These are phyloP conservation scores for Colletotrichum endophyticum DNA, from an alignment of 2,329 filamentous ascomycete species.

Conservation along the genomic window DNA sequence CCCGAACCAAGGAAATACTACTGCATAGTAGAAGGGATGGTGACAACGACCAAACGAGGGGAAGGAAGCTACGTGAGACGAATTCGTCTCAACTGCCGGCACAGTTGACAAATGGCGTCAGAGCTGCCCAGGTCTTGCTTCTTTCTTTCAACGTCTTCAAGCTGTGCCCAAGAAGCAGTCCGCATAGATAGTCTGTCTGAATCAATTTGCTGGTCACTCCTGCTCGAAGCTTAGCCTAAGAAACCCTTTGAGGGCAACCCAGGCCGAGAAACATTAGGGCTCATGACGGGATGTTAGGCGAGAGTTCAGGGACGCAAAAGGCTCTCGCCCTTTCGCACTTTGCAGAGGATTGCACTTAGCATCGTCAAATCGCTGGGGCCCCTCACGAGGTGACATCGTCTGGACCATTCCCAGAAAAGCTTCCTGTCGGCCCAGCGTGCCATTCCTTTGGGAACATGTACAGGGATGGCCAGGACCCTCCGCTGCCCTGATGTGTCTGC, in stretches of 20 bases:
- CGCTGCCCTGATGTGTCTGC: background rate
- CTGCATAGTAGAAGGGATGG: background rate
- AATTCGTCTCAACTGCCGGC: background rate
- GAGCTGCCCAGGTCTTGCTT: background rate
- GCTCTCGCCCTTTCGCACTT: background rate
- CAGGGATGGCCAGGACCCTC: background rate
- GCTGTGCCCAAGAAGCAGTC: background rate
- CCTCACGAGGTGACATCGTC: background rate
- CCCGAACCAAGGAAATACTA: background rate
- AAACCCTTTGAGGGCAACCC: background rate
- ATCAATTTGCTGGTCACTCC: background rate
- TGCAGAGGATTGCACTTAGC: background rate
- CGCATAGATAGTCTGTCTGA: background rate
- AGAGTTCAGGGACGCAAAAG: background rate
- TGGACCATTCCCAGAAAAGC: background rate
- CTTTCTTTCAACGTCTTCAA: background rate
- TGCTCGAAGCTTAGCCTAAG: background rate
- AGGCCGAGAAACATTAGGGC: background rate
- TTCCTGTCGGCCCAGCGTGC: slow-evolving; percentile 15
- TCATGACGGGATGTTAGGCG: background rate
- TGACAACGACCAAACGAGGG: background rate
- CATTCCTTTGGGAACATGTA: slow-evolving; percentile 18
- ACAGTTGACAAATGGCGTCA: background rate
- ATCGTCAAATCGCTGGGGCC: background rate
- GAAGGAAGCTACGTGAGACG: background rate